Conservation (phyloP, 176 grass and related monocot genomes). For the Luzula sylvatica region DNA sequence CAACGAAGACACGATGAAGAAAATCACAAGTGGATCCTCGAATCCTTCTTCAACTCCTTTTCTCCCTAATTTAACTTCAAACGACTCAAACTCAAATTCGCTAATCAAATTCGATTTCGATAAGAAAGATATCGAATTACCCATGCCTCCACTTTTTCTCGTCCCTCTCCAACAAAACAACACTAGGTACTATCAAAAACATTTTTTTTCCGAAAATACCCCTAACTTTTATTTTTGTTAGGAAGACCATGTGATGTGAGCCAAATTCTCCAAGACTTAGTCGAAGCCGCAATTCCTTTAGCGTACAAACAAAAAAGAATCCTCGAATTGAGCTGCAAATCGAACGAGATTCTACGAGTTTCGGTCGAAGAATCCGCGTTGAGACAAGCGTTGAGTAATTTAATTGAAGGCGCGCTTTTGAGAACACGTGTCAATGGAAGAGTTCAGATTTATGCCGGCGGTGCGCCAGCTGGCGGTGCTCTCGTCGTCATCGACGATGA, state of each 20-base stretch:
- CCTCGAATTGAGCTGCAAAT: constrained; percentile 38
- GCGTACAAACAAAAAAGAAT: constrained; percentile 46
- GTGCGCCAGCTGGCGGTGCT: constrained; percentile 41
- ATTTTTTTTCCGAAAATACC: too few relatives aligned
- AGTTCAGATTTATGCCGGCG: constrained; percentile 47
- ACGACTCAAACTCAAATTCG: constrained; percentile 22
- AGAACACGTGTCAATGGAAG: constrained; percentile 40
- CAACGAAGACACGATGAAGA: constrained; percentile 45
- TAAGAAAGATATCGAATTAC: constrained; percentile 42
- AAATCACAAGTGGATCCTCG: constrained; percentile 19
- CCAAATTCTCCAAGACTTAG: constrained; percentile 53
- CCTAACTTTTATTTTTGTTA: constrained; percentile 28
- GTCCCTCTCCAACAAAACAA: constrained; percentile 36
- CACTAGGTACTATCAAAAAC: constrained; percentile 36
- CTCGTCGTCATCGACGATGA: constrained; percentile 70
- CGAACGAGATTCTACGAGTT: constrained; percentile 30
- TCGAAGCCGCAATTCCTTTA: constrained; percentile 46
- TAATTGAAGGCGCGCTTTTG: constrained; percentile 69
- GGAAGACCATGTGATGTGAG: constrained; percentile 56
- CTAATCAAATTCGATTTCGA: constrained; percentile 13
- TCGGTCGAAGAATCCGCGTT: constrained; percentile 59
- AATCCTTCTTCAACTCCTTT: constrained; percentile 34
- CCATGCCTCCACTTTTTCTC: constrained; percentile 72
- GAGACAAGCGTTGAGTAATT: constrained; percentile 67
- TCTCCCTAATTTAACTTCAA: constrained; percentile 17